phyloP scores from a whole-genome alignment of 768 basidiomycete genomes.

The Boletus speciosus region DNA sequence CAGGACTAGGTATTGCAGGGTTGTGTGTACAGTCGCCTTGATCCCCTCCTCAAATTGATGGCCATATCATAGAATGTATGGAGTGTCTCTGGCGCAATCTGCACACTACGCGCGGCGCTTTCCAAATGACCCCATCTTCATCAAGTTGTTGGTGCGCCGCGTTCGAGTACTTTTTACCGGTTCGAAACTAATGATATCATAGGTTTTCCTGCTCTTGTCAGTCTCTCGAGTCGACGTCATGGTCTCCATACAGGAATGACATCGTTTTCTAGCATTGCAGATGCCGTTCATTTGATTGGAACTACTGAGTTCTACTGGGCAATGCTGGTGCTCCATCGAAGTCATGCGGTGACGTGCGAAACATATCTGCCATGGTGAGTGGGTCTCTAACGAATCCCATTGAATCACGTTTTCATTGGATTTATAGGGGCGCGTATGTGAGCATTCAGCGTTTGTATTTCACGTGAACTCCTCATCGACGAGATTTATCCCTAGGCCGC shows the following conservation, averaged over 20 bases:
- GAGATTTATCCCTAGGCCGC: neutral
- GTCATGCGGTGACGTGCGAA: neutral
- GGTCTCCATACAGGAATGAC: neutral
- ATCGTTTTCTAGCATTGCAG: constrained; percentile 3
- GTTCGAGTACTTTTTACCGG: neutral
- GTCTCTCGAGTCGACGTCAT: neutral
- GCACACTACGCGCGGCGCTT: constrained; percentile 2
- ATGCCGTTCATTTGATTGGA: constrained; percentile 4
- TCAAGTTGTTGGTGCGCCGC: constrained; percentile 11
- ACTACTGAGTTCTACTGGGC: constrained; percentile 2
- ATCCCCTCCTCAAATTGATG: neutral
- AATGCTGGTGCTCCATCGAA: neutral
- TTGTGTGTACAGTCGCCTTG: constrained; percentile 1
- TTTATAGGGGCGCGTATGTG: constrained; percentile 10
- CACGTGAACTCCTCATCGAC: neutral
- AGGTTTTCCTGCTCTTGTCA: constrained; percentile 14
- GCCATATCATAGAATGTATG: constrained; percentile 8
- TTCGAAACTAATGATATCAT: neutral
- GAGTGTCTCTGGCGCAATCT: constrained; percentile 5
- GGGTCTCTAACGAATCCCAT: neutral
- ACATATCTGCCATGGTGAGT: constrained; percentile 9
- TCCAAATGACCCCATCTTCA: neutral
- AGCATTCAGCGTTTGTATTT: neutral
- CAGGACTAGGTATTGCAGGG: constrained; percentile 1
- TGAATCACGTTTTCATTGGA: neutral